Evolutionary conservation across 306 rosid genomes (phyloP).

Genomic region (Trifolium pratense): DNA sequence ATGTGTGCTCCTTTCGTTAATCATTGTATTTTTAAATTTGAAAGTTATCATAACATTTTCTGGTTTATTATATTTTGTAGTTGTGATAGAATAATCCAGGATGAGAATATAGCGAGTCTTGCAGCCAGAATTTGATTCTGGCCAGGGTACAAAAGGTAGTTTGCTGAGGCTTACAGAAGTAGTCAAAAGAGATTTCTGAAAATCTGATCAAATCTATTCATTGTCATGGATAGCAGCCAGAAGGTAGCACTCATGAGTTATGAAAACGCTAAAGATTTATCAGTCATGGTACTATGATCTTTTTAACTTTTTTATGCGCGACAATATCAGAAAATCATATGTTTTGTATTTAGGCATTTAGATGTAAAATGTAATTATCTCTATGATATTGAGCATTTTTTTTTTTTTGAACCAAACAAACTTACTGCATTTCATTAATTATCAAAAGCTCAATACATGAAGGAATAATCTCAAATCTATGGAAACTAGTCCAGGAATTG

Average conservation of each 20-base stretch:
- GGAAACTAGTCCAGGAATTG: too few species aligned
- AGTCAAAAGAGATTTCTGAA: conserved; percentile 31
- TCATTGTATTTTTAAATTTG: conserved; percentile 15
- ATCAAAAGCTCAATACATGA: too few species aligned
- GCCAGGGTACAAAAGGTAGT: conserved; percentile 39
- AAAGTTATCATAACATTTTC: neutral
- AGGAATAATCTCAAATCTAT: too few species aligned
- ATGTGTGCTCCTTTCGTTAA: neutral
- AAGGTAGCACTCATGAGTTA: conserved; percentile 66
- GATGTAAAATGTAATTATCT: conserved; percentile 2
- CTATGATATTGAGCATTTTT: conserved; percentile 11
- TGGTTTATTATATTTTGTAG: conserved; percentile 16
- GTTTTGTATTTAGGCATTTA: neutral
- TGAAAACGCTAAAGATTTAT: conserved; percentile 47
- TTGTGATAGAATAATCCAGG: conserved; percentile 15
- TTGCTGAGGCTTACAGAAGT: conserved; percentile 35
- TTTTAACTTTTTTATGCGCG: conserved; percentile 6
- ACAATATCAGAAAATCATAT: conserved; percentile 10
- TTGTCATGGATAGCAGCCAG: conserved; percentile 60
- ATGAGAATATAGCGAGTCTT: conserved; percentile 20
- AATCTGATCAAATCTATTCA: conserved; percentile 28
- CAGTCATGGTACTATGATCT: conserved; percentile 51
- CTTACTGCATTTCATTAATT: too few species aligned
- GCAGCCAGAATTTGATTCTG: conserved; percentile 44
- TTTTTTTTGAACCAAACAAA: too few species aligned